Percentiles rank a stretch among this genome's conserved stretches.
These are phyloP conservation scores for Gloeophyllum trabeum DNA, from an alignment of 768 basidiomycete species.

Conservation along the genomic window DNA sequence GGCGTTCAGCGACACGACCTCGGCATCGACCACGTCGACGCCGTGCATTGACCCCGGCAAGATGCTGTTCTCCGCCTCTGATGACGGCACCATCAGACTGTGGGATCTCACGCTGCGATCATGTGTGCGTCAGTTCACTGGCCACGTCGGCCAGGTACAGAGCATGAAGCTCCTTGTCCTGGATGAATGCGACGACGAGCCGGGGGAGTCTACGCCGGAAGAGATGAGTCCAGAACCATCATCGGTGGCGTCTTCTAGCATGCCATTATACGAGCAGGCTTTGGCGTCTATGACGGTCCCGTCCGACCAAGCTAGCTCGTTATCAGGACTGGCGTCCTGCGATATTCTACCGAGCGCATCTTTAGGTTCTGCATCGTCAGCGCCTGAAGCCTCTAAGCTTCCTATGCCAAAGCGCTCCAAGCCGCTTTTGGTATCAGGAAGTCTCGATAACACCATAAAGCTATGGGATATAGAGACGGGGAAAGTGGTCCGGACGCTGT, in stretches of 20 bases:
- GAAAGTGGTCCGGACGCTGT: constrained; percentile 68
- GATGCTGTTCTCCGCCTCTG: constrained; percentile 95
- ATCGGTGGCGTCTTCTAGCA: background rate
- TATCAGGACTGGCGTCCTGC: too few relatives aligned
- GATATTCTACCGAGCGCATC: background rate
- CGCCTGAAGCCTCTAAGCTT: background rate
- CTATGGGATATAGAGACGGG: constrained; percentile 92
- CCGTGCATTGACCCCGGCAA: constrained; percentile 70
- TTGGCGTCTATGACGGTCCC: background rate
- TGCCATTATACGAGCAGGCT: background rate
- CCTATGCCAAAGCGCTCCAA: constrained; percentile 23
- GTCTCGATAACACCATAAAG: constrained; percentile 92
- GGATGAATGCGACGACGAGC: constrained; percentile 33
- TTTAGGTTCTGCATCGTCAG: background rate
- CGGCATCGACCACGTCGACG: constrained; percentile 11
- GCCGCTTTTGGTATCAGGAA: constrained; percentile 78
- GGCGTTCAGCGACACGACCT: background rate
- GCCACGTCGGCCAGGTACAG: constrained; percentile 94
- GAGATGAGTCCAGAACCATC: constrained; percentile 9
- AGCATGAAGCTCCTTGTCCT: constrained; percentile 71
- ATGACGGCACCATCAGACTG: constrained; percentile 86
- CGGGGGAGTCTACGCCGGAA: constrained; percentile 13
- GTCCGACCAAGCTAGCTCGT: background rate
- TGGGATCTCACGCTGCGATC: constrained; percentile 83
- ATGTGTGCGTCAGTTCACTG: constrained; percentile 76